Evolutionary conservation across 179 eudicot genomes (phyloP).

Genomic region (Kewa caespitosa): DNA sequence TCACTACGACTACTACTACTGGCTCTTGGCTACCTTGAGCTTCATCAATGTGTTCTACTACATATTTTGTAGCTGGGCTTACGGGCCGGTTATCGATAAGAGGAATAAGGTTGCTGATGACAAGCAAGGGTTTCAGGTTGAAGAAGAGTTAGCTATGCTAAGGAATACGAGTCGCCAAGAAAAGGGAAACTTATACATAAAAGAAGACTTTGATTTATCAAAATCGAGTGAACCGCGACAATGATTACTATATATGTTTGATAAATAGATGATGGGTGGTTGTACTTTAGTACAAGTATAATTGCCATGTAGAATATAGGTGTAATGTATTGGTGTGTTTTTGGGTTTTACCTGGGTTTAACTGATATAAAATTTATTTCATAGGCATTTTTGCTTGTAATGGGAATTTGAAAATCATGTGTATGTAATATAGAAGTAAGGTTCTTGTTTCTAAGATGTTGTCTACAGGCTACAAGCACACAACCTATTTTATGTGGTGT

Average conservation of each 20-base stretch:
- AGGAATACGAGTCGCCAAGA: constrained; percentile 30
- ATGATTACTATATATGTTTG: constrained; percentile 20
- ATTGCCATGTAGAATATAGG: constrained; percentile 6
- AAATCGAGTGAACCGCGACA: constrained; percentile 13
- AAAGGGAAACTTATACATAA: constrained; percentile 19
- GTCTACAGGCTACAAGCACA: neutral
- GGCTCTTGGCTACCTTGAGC: constrained; percentile 55
- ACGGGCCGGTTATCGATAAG: constrained; percentile 53
- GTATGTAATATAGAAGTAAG: constrained; percentile 4
- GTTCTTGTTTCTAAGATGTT: constrained; percentile 9
- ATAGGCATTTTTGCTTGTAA: constrained; percentile 23
- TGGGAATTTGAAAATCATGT: constrained; percentile 23
- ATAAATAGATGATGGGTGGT: constrained; percentile 11
- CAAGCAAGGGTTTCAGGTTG: constrained; percentile 14
- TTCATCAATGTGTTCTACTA: constrained; percentile 56
- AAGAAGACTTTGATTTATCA: constrained; percentile 11
- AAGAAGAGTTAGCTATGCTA: constrained; percentile 36
- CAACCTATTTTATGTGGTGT: neutral
- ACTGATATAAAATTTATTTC: constrained; percentile 3
- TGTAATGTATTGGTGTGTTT: constrained; percentile 24
- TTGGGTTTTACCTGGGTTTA: too few species aligned
- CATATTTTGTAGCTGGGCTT: constrained; percentile 56
- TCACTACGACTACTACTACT: constrained; percentile 59
- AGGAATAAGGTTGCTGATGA: constrained; percentile 29
- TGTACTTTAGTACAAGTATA: neutral